phyloP scores from a whole-genome alignment of 2,329 filamentous ascomycete species.

The Arthroderma sp. region DNA sequence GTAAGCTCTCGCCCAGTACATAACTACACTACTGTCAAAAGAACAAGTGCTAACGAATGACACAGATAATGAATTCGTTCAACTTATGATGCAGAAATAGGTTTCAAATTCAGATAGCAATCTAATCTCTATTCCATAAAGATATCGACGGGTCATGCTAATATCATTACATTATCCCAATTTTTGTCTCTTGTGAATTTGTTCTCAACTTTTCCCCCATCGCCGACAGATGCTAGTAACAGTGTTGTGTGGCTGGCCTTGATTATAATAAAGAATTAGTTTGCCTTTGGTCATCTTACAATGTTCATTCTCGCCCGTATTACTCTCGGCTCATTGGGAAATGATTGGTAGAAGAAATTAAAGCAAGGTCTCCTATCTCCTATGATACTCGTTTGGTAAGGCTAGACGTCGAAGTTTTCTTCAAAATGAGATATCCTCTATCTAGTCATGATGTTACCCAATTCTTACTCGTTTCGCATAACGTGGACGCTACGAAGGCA shows the following conservation, averaged over 20 bases:
- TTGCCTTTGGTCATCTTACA: neutral
- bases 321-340: neutral
- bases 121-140: conserved; percentile 4
- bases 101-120: conserved; percentile 12
- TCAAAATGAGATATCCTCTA: neutral
- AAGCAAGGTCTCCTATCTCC: neutral
- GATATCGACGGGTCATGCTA: neutral
- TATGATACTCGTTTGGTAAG: neutral
- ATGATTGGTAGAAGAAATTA: neutral
- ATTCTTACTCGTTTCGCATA: neutral
- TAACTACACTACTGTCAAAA: conserved; percentile 14
- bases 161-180: neutral
- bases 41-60: conserved; percentile 4
- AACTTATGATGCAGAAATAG: conserved; percentile 95
- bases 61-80: conserved; percentile 80
- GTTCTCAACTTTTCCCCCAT: neutral
- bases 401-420: neutral
- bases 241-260: neutral
- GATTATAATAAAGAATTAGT: neutral
- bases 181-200: neutral
- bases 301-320: neutral
- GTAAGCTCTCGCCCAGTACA: too few relatives aligned
- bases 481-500: neutral
- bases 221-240: neutral
- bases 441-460: neutral